Conservation (phyloP, 2,329 filamentous ascomycete species). For the Diatrype stigma region DNA sequence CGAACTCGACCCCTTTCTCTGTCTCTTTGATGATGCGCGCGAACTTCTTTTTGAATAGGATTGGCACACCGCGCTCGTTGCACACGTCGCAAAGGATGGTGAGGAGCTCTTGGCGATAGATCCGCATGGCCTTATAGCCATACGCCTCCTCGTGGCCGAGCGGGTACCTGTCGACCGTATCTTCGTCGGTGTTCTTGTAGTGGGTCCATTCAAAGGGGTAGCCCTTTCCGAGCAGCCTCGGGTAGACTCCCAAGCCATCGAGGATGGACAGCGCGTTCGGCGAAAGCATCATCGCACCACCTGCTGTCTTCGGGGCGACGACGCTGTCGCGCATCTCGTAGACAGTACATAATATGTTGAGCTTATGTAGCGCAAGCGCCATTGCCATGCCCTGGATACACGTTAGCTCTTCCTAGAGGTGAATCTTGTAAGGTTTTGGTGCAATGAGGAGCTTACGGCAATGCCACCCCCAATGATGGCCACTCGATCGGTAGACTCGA, state of each 20-base stretch:
- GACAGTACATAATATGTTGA: conserved; percentile 38
- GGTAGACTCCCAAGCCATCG: conserved; percentile 45
- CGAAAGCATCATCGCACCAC: conserved; percentile 55
- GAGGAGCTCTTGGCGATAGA: conserved; percentile 51
- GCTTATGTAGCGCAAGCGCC: conserved; percentile 48
- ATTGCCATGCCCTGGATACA: conserved; percentile 42
- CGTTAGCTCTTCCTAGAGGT: not conserved
- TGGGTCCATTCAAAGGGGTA: conserved; percentile 48
- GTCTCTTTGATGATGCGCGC: conserved; percentile 37
- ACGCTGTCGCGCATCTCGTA: conserved; percentile 37
- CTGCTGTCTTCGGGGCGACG: conserved; percentile 38
- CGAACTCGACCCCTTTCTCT: conserved; percentile 36
- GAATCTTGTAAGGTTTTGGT: not conserved
- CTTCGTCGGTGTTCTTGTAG: conserved; percentile 35
- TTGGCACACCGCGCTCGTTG: conserved; percentile 32
- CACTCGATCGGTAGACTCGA: not conserved
- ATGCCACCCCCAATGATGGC: conserved; percentile 15
- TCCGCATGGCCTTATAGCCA: conserved; percentile 49
- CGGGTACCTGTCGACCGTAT: conserved; percentile 34
- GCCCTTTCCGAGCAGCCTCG: conserved; percentile 37
- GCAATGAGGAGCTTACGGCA: conserved; percentile 2
- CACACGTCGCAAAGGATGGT: conserved; percentile 40
- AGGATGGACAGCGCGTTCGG: conserved; percentile 55
- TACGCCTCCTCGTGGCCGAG: conserved; percentile 7
- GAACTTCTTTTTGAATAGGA: conserved; percentile 48